These are phyloP conservation scores for Rhodosorus marinus DNA, from an alignment of 23 red algal genomes.

Conservation along the genomic window DNA sequence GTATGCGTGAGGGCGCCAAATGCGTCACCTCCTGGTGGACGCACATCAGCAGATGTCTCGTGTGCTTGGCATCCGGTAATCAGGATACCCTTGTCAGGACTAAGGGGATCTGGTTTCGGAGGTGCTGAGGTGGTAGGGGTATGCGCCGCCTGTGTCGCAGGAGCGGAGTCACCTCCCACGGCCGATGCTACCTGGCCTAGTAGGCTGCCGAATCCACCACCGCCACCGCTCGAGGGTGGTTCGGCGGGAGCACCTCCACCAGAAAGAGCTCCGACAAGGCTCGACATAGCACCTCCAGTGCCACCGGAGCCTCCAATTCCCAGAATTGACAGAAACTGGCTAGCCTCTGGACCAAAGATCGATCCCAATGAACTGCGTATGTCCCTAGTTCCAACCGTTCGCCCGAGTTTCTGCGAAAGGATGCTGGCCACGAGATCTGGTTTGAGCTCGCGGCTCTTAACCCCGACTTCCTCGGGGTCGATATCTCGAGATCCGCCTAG, in stretches of 20 bases:
- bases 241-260: no score
- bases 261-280: not conserved
- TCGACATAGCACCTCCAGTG: not conserved
- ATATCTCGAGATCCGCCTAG: not conserved
- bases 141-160: no score
- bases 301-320: not conserved
- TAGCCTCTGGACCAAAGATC: constrained; percentile 40
- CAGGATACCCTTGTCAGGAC: constrained; percentile 37
- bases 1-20: constrained; percentile 51
- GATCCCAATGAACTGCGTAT: constrained; percentile 33
- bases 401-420: constrained; percentile 25
- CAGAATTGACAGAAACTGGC: constrained; percentile 12
- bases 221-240: not conserved
- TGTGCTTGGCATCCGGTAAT: constrained; percentile 61
- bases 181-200: no score
- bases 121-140: no score
- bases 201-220: no score
- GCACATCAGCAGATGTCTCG: constrained; percentile 66
- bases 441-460: constrained; percentile 19
- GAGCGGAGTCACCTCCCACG: no score
- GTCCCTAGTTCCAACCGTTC: constrained; percentile 10
- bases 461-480: constrained; percentile 6
- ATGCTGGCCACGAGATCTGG: constrained; percentile 16
- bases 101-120: no score
- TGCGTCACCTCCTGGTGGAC: constrained; percentile 33